Conservation (phyloP, 2,329 filamentous ascomycete genomes). For the Sphaerulina musiva region DNA sequence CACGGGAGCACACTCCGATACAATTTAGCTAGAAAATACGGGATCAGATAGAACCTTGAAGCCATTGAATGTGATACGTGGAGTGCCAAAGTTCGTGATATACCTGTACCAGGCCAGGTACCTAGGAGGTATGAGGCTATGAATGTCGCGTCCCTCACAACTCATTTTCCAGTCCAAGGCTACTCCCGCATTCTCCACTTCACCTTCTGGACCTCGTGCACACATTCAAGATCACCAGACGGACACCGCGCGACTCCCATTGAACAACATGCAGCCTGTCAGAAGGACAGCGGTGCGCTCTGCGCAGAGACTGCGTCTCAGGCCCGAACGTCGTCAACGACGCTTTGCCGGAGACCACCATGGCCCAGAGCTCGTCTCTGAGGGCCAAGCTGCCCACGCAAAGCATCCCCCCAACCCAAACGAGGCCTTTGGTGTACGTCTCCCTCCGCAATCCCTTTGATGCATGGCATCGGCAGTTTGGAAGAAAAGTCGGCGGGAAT, state of each 20-base stretch:
- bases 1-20: too few relatives aligned
- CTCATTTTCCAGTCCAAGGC: too few relatives aligned
- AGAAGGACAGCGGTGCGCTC: constrained; percentile 40
- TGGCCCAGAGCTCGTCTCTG: constrained; percentile 30
- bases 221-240: not conserved
- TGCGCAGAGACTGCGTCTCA: constrained; percentile 34
- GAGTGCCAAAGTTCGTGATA: too few relatives aligned
- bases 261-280: constrained; percentile 40
- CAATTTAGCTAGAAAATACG: too few relatives aligned
- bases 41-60: too few relatives aligned
- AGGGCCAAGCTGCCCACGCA: constrained; percentile 30
- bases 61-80: too few relatives aligned
- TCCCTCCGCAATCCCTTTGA: not conserved
- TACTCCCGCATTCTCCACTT: not conserved
- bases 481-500: not conserved
- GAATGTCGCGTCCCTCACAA: too few relatives aligned
- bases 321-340: constrained; percentile 36
- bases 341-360: constrained; percentile 38
- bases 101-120: too few relatives aligned
- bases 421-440: constrained; percentile 49
- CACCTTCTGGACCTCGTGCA: not conserved
- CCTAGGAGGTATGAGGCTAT: too few relatives aligned
- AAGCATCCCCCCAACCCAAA: constrained; percentile 34
- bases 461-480: not conserved
- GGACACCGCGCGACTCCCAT: not conserved